A percentile compares a stretch with the other conserved stretches of the same genome.
Evolutionary conservation across 192 early-diverging fungal species (phyloP).

Genomic region (Geranomyces michiganensis): DNA sequence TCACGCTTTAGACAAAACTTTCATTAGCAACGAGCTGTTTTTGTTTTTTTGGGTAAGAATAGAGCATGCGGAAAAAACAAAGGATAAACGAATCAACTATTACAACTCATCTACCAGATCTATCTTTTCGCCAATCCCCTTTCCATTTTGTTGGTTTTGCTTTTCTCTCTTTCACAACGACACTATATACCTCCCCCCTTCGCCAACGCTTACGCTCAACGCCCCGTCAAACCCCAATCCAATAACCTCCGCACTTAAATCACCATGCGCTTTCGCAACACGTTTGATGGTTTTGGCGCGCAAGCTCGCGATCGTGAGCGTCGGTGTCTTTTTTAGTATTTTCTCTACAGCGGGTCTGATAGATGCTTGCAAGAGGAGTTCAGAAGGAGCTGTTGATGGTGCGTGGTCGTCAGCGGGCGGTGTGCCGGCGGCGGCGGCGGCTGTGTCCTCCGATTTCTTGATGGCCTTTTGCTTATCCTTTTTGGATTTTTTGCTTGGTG

Average conservation of each 20-base stretch:
- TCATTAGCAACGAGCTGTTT: too few species aligned
- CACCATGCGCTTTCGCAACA: not conserved
- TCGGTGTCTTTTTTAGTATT: not conserved
- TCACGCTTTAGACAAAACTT: too few species aligned
- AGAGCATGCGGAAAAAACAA: too few species aligned
- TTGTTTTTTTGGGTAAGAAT: too few species aligned
- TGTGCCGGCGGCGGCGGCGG: not conserved
- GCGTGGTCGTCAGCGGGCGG: not conserved
- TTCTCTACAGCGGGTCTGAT: not conserved
- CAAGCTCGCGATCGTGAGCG: not conserved
- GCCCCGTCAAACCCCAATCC: not conserved
- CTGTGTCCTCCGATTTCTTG: constrained; percentile 16
- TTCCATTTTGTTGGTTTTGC: too few species aligned
- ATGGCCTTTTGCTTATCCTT: constrained; percentile 31
- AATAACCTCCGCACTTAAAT: not conserved
- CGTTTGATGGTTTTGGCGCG: constrained; percentile 7
- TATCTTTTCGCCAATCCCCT: too few species aligned
- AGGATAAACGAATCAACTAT: too few species aligned
- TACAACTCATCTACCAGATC: too few species aligned
- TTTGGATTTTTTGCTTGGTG: constrained; percentile 32
- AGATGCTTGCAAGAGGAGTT: not conserved
- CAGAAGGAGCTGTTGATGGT: not conserved
- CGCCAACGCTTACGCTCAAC: too few species aligned
- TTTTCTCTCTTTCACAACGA: too few species aligned
- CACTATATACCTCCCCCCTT: too few species aligned